These are phyloP conservation scores for Neurospora sp. DNA, from an alignment of 2,329 filamentous ascomycete genomes.

Conservation along the genomic window DNA sequence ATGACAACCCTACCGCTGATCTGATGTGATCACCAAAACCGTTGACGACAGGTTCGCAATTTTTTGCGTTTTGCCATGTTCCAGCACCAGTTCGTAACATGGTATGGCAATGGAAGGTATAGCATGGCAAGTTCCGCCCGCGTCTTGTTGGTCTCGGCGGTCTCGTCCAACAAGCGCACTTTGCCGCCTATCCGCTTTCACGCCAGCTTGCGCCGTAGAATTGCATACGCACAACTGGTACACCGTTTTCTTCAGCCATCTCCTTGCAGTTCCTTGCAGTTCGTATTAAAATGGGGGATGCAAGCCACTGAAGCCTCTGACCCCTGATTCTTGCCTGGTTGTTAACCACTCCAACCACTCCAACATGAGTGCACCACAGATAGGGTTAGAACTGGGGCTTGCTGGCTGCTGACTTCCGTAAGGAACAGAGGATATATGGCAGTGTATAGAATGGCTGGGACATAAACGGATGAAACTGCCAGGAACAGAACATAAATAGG, in stretches of 20 bases:
- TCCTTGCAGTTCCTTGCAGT: neutral
- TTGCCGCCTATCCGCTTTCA: neutral
- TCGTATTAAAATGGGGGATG: neutral
- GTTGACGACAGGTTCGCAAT: neutral
- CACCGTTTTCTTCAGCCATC: neutral
- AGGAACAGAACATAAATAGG: neutral
- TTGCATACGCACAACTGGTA: neutral
- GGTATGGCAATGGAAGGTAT: neutral
- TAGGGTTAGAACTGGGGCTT: neutral
- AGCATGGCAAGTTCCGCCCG: neutral
- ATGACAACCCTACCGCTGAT: neutral
- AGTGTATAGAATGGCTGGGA: neutral
- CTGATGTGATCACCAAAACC: neutral
- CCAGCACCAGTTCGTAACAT: neutral
- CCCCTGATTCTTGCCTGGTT: neutral
- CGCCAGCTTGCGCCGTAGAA: neutral
- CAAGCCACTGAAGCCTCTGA: neutral
- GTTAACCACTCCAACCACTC: neutral
- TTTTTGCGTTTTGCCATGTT: neutral
- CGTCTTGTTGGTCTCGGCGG: neutral
- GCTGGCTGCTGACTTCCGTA: neutral
- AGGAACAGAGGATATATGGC: neutral
- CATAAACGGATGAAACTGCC: neutral
- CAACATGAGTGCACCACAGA: neutral
- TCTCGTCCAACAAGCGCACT: neutral